Base-by-base conservation (phyloP, 495 filamentous ascomycete species). In the Evernia prunastri region DNA sequence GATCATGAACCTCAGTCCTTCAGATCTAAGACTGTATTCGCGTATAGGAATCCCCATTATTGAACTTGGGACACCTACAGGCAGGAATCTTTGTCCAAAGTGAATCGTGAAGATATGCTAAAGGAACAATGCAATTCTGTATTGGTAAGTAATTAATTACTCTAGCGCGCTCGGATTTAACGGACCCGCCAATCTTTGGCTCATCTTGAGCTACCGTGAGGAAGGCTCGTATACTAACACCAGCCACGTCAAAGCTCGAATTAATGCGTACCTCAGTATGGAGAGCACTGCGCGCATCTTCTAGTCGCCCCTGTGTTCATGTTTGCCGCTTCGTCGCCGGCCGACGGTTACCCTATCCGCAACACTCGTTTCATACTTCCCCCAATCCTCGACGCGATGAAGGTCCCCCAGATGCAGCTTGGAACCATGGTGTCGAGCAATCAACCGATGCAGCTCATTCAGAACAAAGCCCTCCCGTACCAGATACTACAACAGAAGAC, bases 321-420 rank as follows among this genome's bases (percentile, higher is more conserved):
- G 23, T 43, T 18, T 68, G 66, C 51, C 54, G 66, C 29, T 58
- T 63, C 37, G 63, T 74, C 62, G 64, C 63, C 42, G 65, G 70
- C 56, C 73, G 74, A 33, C 73, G 73, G 42, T 69, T 73, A 43
- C 67, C 68, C 56, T 27, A 27, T 18, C 61, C 65, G 27, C 43
- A 54, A 45, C 69, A 69, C 29, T 53, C 58, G 0, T 69, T 74
- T 56, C 73, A 72, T 56, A 61, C 59, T 53, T 69, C 71, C 15
- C 51, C 56, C 51, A 33, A 9, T 31, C 66, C 45, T 63, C 61
- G n/a, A 64, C 69, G 56, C 63, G 69, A 58, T 54, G 67, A 61
- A 54, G 64, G 63, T 33, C 59, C 71, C 2, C 47, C 69, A 1
- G 63, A 69, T 39, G 25, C 60, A 18, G 29, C 69, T 9, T 56